Conservation (phyloP, 2,329 filamentous ascomycete genomes). For the Beauveria asiatica region DNA sequence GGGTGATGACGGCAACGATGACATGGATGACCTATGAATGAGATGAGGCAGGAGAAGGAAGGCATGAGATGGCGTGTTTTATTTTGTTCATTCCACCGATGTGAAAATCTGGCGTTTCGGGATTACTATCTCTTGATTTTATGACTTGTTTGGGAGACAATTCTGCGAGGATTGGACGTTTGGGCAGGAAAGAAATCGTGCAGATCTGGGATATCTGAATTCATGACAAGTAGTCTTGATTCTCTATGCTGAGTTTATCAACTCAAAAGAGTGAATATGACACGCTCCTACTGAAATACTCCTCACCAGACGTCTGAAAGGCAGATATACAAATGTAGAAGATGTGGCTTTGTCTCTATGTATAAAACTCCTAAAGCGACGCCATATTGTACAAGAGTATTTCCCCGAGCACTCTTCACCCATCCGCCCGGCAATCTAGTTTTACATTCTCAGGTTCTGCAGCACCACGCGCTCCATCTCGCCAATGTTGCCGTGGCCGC, state of each 20-base stretch:
- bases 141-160: background rate
- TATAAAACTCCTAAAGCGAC: constrained; percentile 16
- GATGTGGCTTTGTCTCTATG: constrained; percentile 14
- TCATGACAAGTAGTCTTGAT: background rate
- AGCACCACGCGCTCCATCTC: constrained; percentile 68
- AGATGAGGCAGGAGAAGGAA: background rate
- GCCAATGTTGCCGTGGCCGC: constrained; percentile 72
- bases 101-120: constrained; percentile 23
- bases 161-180: background rate
- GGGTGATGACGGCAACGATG: constrained; percentile 39
- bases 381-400: constrained; percentile 3
- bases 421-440: background rate
- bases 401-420: background rate
- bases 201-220: background rate
- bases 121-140: background rate
- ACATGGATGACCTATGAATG: constrained; percentile 30
- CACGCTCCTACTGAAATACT: background rate
- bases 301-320: background rate
- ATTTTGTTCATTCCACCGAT: background rate
- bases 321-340: constrained; percentile 1
- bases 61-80: background rate
- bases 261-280: background rate
- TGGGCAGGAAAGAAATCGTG: background rate
- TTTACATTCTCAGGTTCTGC: constrained; percentile 38
- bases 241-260: background rate